Base-by-base conservation (phyloP, 306 rosid genomes). In the Rubus idaeus region DNA sequence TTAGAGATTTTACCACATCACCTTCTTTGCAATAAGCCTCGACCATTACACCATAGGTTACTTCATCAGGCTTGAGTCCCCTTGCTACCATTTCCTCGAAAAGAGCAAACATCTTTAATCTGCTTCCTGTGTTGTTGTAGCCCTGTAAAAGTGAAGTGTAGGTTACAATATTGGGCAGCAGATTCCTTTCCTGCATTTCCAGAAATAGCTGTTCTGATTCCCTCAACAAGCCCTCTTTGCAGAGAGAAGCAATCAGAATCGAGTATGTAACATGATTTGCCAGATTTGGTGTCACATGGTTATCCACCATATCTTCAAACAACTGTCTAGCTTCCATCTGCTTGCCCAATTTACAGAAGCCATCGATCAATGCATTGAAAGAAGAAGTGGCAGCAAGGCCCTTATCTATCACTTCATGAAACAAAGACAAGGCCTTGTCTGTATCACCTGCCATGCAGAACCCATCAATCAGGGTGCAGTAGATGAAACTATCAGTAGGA, bases 11-110 rank as follows among this genome's bases (percentile, higher is more conserved):
- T 44, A 70, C 14, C 57, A 67, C 17, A 10, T 78, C 73, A 41
- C 83, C 87, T 72, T 81, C 89, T 55, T 81, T 71, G 70, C 84
- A 86, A 78, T 81, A 77, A 64, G 85, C 79, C 76, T 79, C 85
- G 45, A 78, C 75, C 37, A 84, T 57, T 73, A 79, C 45, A 61
- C 64, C 41, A 40, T 76, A 84, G n/a, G 69, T 58, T 42, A 78
- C 60, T 63, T 79, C 74, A 70, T 81, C 78, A 74, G 80, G 81
- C 30, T 71, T 79, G 51, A 86, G 65, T 10, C 83, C 87, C 51
- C 74, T 74, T 16, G 77, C 76, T 63, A 73, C 68, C 88, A 86
- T 84, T 66, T 84, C 84, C 74, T 84, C 80, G 51, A 63, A 84
- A 50, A 86, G 77, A 51, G 82, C 37, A 74, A 69, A 68, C 76